Conservation (phyloP, 177 flowering plant genomes). For the Telopea speciosissima region DNA sequence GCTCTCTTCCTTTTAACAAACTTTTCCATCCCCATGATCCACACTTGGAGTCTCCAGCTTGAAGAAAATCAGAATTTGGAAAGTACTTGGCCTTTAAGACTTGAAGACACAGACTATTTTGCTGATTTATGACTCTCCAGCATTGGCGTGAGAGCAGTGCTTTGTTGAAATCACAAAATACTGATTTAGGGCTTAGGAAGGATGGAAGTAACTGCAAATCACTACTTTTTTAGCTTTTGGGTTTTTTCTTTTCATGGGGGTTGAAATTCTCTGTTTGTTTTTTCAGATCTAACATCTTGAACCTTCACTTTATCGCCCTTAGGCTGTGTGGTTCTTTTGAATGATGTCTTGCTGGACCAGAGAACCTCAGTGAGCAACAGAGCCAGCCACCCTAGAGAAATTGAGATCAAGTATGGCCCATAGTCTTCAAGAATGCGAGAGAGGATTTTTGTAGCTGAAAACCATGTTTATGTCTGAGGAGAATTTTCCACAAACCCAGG, state of each 20-base stretch:
- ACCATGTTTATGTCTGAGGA: constrained; percentile 49
- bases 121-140: too few species aligned
- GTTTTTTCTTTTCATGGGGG: background rate
- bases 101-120: too few species aligned
- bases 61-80: too few species aligned
- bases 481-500: constrained; percentile 66
- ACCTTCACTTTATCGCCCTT: constrained; percentile 76
- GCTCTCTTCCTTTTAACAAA: too few species aligned
- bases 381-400: constrained; percentile 95
- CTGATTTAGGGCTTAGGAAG: too few species aligned
- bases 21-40: too few species aligned
- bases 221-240: background rate
- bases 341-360: constrained; percentile 33
- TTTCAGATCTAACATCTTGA: background rate
- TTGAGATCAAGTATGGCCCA: constrained; percentile 73
- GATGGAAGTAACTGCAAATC: background rate
- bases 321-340: constrained; percentile 45
- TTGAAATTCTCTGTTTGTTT: too few species aligned
- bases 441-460: constrained; percentile 69
- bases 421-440: constrained; percentile 78
- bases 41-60: too few species aligned
- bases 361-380: constrained; percentile 58
- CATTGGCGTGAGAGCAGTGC: too few species aligned
- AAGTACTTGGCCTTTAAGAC: too few species aligned
- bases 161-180: too few species aligned